Base-by-base conservation (phyloP, 768 basidiomycete genomes). In the Daedaleopsis sinensis region DNA sequence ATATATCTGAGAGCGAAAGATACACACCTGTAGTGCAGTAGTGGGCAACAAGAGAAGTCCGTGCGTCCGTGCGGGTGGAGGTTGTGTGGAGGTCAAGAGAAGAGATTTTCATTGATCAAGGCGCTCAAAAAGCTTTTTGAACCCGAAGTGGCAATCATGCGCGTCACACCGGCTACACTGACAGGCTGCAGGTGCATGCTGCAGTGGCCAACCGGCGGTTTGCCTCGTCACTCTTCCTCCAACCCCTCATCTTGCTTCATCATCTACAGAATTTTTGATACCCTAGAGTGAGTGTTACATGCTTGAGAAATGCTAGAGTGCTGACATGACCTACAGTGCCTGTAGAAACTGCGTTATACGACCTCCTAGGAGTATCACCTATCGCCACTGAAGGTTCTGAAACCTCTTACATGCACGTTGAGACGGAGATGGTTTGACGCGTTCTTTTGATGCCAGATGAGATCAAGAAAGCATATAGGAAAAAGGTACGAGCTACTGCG, bases 401-500 rank as follows among this genome's bases (percentile, higher is more conserved):
- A 59, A 59, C 46, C 48, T 52, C 23, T 37, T 46, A 19, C n/a
- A 35, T 35, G 24, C 38, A n/a, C 52, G 54, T 39, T 37, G 5
- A 9, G 2, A 21, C n/a, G 49, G 49, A 60, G 36, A 24, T 27
- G 50, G 51, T 32, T 59, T 74, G 59, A 75, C 51, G 52, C 48
- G 11, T 11, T 0, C 18, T 24, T 46, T 48, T 55, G 62, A 58
- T 18, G 52, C 39, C 65, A 90, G 92, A 81, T 65, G 93, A 98
- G 64, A 93, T 98, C 68, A 96, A 95, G 77, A 93, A 91, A 71
- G 95, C 95, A 16, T 98, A 98, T 72, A 89, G 90, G 72, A 91
- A 85, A 78, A 96, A 95, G 87, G 94, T 93, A 57, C 55, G 77
- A 44, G 27, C 27, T 32, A 32, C 27, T 32, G 27, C 27, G 7